Conservation (phyloP, 2,329 filamentous ascomycete genomes). For the Phialemoniopsis sp. region DNA sequence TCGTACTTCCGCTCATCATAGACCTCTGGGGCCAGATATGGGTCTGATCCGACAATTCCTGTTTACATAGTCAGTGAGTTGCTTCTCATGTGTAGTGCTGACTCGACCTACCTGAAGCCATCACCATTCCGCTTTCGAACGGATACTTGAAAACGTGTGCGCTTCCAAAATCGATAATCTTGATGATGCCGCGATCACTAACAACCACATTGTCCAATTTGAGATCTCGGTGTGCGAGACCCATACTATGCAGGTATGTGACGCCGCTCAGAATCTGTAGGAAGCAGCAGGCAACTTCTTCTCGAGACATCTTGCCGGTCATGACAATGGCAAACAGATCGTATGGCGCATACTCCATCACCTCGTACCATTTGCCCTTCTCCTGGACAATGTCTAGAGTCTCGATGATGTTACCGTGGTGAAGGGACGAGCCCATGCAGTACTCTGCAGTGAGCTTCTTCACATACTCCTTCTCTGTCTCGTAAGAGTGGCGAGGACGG, state of each 20-base stretch:
- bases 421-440: constrained; percentile 92
- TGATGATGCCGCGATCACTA: constrained; percentile 95
- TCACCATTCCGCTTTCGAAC: constrained; percentile 84
- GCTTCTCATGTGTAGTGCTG: neutral
- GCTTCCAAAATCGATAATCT: constrained; percentile 98
- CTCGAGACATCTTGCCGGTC: constrained; percentile 93
- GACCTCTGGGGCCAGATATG: constrained; percentile 94
- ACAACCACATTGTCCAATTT: constrained; percentile 98
- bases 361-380: constrained; percentile 92
- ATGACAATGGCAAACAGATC: constrained; percentile 98
- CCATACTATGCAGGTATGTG: constrained; percentile 91
- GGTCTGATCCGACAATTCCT: constrained; percentile 78
- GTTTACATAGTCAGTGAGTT: constrained; percentile 5
- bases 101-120: constrained; percentile 66
- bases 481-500: constrained; percentile 83
- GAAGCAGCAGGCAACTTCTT: constrained; percentile 88
- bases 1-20: constrained; percentile 94
- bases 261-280: constrained; percentile 93
- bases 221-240: constrained; percentile 87
- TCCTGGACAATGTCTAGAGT: constrained; percentile 96
- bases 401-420: constrained; percentile 98
- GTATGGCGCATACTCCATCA: constrained; percentile 97
- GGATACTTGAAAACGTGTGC: constrained; percentile 97
- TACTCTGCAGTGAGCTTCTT: constrained; percentile 99
- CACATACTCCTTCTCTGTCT: constrained; percentile 91